Conservation (phyloP, 495 filamentous ascomycete genomes). For the Penicillium maclennaniae region DNA sequence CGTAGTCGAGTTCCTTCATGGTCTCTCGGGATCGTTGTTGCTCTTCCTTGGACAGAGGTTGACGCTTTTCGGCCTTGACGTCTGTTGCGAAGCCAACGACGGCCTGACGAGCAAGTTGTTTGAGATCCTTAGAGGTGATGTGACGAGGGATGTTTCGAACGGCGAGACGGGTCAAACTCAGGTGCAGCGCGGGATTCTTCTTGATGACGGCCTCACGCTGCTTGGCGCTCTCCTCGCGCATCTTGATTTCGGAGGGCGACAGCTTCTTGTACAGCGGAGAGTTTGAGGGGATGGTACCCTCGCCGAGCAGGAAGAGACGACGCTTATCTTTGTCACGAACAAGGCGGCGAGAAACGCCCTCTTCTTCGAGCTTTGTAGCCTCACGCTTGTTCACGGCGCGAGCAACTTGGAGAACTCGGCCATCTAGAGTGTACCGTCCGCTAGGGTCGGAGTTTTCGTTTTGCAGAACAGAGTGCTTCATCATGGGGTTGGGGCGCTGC, state of each 20-base stretch:
- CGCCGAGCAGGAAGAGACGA: constrained; percentile 82
- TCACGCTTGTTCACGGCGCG: constrained; percentile 78
- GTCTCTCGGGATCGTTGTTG: constrained; percentile 68
- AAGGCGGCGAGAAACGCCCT: constrained; percentile 58
- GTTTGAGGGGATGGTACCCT: constrained; percentile 72
- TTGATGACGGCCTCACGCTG: constrained; percentile 88
- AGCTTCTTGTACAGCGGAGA: constrained; percentile 73
- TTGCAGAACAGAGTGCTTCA: constrained; percentile 77
- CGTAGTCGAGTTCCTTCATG: constrained; percentile 73
- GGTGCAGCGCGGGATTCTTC: constrained; percentile 81
- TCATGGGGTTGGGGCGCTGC: constrained; percentile 35
- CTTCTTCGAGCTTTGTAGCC: constrained; percentile 68
- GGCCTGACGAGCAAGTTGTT: constrained; percentile 82
- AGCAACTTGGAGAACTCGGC: constrained; percentile 77
- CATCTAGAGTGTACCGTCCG: constrained; percentile 84
- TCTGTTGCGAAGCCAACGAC: constrained; percentile 92
- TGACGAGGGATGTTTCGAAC: constrained; percentile 87
- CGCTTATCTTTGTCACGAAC: constrained; percentile 82
- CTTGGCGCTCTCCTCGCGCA: constrained; percentile 81
- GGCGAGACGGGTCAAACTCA: constrained; percentile 89
- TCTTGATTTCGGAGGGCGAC: constrained; percentile 73
- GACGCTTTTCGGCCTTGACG: constrained; percentile 67
- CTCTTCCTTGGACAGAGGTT: constrained; percentile 84
- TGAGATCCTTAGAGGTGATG: constrained; percentile 82
- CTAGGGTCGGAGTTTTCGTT: constrained; percentile 70